Percentiles rank a stretch among this genome's conserved stretches.
These are phyloP conservation scores for Debaryomyces castellii DNA, from an alignment of 805 yeast species.

Conservation along the genomic window DNA sequence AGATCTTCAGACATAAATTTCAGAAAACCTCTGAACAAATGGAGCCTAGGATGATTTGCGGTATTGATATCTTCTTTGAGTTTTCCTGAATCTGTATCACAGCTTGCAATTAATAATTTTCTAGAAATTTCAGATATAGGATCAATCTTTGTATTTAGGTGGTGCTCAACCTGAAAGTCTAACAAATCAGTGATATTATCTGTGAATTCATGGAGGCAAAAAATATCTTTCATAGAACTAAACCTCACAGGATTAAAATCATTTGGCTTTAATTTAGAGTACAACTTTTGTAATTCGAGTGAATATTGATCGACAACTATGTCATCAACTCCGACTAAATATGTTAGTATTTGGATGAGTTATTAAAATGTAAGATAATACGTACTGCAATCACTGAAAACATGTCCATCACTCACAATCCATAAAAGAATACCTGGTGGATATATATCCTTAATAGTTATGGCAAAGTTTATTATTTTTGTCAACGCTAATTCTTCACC, in stretches of 20 bases:
- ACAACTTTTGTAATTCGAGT: constrained; percentile 41
- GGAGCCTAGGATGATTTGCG: constrained; percentile 49
- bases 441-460: constrained; percentile 34
- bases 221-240: constrained; percentile 36
- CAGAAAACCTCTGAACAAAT: constrained; percentile 56
- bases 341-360: not conserved
- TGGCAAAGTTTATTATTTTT: constrained; percentile 31
- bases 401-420: constrained; percentile 67
- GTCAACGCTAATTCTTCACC: constrained; percentile 43
- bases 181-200: constrained; percentile 15
- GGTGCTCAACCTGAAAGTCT: constrained; percentile 26
- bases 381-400: constrained; percentile 53
- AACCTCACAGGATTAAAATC: constrained; percentile 28
- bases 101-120: constrained; percentile 32
- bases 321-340: constrained; percentile 54
- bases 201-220: constrained; percentile 18
- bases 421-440: constrained; percentile 55
- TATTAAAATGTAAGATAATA: constrained; percentile 9
- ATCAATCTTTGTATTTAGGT: constrained; percentile 32
- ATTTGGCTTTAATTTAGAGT: constrained; percentile 32
- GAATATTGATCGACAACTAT: constrained; percentile 51
- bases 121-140: constrained; percentile 34
- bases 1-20: constrained; percentile 62
- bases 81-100: constrained; percentile 39
- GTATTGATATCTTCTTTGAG: constrained; percentile 34